phyloP scores from a whole-genome alignment of 2,329 filamentous ascomycete genomes.

The Pseudogymnoascus sp. region DNA sequence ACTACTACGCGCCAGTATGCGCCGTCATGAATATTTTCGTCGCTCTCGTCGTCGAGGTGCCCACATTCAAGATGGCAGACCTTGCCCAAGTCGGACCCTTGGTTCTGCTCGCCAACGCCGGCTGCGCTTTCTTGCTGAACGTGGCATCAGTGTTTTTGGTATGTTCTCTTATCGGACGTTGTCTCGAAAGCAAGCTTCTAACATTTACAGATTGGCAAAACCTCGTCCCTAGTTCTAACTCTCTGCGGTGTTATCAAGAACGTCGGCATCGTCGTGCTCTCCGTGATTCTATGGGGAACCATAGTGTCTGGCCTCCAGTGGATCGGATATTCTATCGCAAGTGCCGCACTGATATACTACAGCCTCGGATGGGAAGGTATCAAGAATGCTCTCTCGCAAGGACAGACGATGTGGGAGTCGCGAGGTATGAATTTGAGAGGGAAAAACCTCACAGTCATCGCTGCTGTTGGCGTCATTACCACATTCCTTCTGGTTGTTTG shows the following conservation, averaged over 20 bases:
- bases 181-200: not conserved
- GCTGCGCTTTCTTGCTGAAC: slow-evolving; percentile 72
- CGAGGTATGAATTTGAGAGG: not conserved
- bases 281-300: slow-evolving; percentile 7
- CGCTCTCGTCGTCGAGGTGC: slow-evolving; percentile 61
- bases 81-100: slow-evolving; percentile 53
- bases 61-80: slow-evolving; percentile 57
- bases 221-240: slow-evolving; percentile 77
- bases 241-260: slow-evolving; percentile 75
- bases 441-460: not conserved
- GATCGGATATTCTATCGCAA: slow-evolving; percentile 10
- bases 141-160: slow-evolving; percentile 81
- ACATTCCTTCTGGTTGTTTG: not conserved
- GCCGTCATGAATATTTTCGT: slow-evolving; percentile 71
- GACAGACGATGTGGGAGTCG: not conserved
- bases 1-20: slow-evolving; percentile 84
- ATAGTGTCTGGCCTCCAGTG: slow-evolving; percentile 1
- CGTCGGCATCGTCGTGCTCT: slow-evolving; percentile 3
- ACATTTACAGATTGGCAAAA: slow-evolving; percentile 66
- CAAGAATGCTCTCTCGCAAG: not conserved
- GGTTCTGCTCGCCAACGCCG: slow-evolving; percentile 64
- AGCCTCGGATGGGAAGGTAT: slow-evolving; percentile 6
- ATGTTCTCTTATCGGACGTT: slow-evolving; percentile 31
- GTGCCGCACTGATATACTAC: slow-evolving; percentile 8
- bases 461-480: not conserved